Percentiles rank a stretch among this genome's conserved stretches.
These are phyloP conservation scores for Polyplosphaeria fusca DNA, from an alignment of 495 filamentous ascomycete genomes.

Conservation along the genomic window DNA sequence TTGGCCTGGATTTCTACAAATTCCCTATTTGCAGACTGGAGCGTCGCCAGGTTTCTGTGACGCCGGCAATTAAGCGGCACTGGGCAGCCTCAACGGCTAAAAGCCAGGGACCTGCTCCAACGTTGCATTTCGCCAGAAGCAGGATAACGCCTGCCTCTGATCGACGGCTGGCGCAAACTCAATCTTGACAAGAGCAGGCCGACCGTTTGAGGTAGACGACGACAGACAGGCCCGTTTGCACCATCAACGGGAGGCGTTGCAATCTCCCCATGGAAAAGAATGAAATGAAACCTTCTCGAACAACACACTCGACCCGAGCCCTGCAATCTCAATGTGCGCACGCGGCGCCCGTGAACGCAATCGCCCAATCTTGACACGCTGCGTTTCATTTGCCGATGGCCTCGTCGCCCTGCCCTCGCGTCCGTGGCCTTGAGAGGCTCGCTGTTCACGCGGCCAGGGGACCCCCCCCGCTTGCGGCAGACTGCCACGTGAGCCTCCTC, in stretches of 20 bases:
- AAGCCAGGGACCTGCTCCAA: slow-evolving; percentile 22
- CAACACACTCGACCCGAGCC: slow-evolving; percentile 7
- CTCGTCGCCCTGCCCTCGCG: no score
- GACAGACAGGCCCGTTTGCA: neutral
- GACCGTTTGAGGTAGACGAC: neutral
- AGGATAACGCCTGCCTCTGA: slow-evolving; percentile 23
- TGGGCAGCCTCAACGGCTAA: slow-evolving; percentile 33
- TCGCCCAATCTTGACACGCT: slow-evolving; percentile 6
- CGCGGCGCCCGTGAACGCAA: neutral
- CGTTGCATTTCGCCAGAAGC: slow-evolving; percentile 29
- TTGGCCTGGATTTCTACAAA: no score
- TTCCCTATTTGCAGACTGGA: no score
- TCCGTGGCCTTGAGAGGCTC: neutral
- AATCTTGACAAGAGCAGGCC: neutral
- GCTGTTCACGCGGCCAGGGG: neutral
- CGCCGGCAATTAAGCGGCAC: slow-evolving; percentile 29
- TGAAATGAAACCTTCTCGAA: slow-evolving; percentile 33
- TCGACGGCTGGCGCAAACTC: slow-evolving; percentile 25
- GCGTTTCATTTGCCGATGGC: slow-evolving; percentile 20
- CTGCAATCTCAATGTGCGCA: slow-evolving; percentile 27
- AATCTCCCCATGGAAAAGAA: no score
- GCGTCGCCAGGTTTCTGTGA: no score
- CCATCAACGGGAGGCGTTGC: slow-evolving; percentile 4
- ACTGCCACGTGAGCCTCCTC: slow-evolving; percentile 3
- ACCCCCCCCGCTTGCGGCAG: slow-evolving; percentile 10